phyloP scores from a whole-genome alignment of 148 eudicot species.

The Rhododendron williamsianum region DNA sequence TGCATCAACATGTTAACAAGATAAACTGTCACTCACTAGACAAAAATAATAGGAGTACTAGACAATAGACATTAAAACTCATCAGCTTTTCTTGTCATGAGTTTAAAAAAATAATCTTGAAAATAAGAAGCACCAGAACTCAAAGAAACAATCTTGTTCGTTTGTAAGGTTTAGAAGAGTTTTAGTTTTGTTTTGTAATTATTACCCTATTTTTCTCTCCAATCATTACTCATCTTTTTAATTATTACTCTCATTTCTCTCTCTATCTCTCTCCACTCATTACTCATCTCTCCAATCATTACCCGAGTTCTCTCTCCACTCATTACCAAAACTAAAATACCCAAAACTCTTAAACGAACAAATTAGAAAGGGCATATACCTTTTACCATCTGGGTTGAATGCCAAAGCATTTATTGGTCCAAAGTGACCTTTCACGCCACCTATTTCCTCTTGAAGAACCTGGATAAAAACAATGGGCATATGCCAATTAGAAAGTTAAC shows the following conservation, averaged over 20 bases:
- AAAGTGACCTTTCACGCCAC: conserved; percentile 95
- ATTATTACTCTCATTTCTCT: too few relatives aligned
- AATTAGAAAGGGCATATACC: conserved; percentile 30
- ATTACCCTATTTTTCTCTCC: too few relatives aligned
- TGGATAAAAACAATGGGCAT: conserved; percentile 17
- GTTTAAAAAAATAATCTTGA: neutral
- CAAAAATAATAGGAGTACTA: neutral
- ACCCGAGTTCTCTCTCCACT: too few relatives aligned
- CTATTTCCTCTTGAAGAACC: conserved; percentile 79
- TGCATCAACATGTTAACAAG: neutral
- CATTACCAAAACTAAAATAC: too few relatives aligned
- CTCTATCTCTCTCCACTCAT: too few relatives aligned
- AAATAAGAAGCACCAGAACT: neutral
- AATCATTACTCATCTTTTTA: too few relatives aligned
- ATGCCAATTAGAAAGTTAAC: neutral
- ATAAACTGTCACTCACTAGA: neutral
- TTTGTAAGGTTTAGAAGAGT: too few relatives aligned
- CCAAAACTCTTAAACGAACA: too few relatives aligned
- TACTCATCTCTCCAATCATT: too few relatives aligned
- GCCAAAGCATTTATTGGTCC: conserved; percentile 98
- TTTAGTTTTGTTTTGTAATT: too few relatives aligned
- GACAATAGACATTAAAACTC: neutral
- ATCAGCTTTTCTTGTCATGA: neutral
- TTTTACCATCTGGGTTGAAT: conserved; percentile 92
- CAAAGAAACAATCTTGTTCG: neutral